Evolutionary conservation across 164 flowering plant genomes (phyloP).

Genomic region (Euptelea pleiosperma): DNA sequence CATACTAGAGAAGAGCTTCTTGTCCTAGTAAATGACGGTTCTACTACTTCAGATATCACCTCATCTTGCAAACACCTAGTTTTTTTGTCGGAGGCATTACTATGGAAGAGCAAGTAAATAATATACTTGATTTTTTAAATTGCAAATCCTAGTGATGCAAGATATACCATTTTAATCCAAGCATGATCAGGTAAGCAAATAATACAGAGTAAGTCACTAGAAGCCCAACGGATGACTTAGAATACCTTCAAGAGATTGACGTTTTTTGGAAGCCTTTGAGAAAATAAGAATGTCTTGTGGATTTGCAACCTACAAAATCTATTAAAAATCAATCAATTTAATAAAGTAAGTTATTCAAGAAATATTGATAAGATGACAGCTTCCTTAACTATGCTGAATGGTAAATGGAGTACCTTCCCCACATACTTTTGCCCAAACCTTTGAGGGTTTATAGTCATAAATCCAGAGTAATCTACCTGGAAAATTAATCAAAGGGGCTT

Average conservation of each 20-base stretch:
- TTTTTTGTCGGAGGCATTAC: too few relatives aligned
- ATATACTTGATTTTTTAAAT: too few relatives aligned
- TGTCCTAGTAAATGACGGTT: too few relatives aligned
- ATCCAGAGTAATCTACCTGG: conserved; percentile 97
- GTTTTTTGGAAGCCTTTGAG: conserved; percentile 73
- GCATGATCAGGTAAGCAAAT: not conserved
- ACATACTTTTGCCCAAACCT: conserved; percentile 98
- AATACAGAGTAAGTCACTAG: not conserved
- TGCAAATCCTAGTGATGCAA: too few relatives aligned
- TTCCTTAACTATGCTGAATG: conserved; percentile 4
- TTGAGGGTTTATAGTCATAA: conserved; percentile 98
- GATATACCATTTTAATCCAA: too few relatives aligned
- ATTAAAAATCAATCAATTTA: conserved; percentile 11
- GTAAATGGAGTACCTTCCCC: conserved; percentile 69
- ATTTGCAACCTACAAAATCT: conserved; percentile 77
- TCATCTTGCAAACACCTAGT: too few relatives aligned
- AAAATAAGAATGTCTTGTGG: conserved; percentile 98
- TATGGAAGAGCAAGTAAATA: too few relatives aligned
- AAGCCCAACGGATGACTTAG: not conserved
- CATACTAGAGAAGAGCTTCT: too few relatives aligned
- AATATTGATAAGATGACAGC: conserved; percentile 4
- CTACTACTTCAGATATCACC: too few relatives aligned
- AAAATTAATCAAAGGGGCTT: conserved; percentile 14
- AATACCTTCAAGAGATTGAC: conserved; percentile 54
- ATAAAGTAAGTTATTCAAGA: not conserved